phyloP scores from a whole-genome alignment of 139 green algal species.

The Micractinium sp. region DNA sequence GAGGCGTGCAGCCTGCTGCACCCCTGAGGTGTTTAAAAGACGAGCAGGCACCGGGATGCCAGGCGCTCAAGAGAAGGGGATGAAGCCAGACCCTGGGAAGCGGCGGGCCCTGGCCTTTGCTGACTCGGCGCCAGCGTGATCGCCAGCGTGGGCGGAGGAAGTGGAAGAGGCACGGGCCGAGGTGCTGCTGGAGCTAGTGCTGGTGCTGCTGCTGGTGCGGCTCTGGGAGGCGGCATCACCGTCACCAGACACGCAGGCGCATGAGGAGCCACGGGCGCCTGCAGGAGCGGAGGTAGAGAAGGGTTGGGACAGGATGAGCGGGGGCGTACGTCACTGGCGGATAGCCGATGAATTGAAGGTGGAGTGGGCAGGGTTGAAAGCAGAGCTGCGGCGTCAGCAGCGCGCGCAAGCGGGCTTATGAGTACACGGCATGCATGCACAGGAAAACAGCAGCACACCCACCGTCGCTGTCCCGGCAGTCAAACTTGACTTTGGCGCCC shows the following conservation, averaged over 20 bases:
- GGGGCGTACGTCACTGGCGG: not conserved
- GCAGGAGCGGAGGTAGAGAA: not conserved
- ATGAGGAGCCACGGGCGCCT: constrained; percentile 2
- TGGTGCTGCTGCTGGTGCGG: not conserved
- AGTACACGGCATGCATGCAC: not conserved
- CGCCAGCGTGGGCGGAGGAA: not conserved
- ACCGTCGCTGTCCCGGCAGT: constrained; percentile 18
- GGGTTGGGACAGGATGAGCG: not conserved
- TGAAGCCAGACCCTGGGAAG: too few relatives aligned
- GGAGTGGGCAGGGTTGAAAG: not conserved
- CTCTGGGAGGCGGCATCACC: not conserved
- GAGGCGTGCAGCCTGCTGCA: not conserved
- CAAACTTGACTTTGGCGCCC: not conserved
- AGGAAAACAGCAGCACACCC: not conserved
- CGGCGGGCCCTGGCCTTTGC: not conserved
- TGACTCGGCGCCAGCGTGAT: not conserved
- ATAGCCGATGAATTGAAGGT: not conserved
- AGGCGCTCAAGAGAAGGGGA: not conserved
- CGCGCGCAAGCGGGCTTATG: not conserved
- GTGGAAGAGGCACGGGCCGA: not conserved
- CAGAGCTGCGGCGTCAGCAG: not conserved
- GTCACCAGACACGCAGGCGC: constrained; percentile 5
- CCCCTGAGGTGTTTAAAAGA: not conserved
- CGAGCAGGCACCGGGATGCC: not conserved
- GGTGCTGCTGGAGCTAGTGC: not conserved